Percentiles rank a stretch among this genome's conserved stretches.
Evolutionary conservation across 345 rosid species (phyloP).

Genomic region (Carallia pectinifolia): DNA sequence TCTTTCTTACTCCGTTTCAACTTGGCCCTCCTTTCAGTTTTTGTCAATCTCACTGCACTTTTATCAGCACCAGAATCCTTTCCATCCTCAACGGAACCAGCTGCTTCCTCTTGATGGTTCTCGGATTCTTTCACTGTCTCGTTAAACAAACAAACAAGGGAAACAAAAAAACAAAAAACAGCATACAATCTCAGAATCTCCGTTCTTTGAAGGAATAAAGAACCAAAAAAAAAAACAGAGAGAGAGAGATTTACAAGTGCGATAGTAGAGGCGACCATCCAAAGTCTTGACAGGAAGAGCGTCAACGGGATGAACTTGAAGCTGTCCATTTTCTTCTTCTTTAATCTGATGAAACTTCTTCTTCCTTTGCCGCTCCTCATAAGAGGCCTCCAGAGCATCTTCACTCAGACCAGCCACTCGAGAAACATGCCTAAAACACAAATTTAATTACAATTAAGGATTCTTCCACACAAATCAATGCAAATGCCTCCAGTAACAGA

Average conservation of each 20-base stretch:
- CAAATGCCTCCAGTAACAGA: too few relatives aligned
- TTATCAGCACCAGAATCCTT: slow-evolving; percentile 30
- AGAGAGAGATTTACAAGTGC: slow-evolving; percentile 37
- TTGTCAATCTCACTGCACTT: slow-evolving; percentile 45
- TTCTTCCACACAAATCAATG: too few relatives aligned
- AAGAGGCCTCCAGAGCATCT: slow-evolving; percentile 69
- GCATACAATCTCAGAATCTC: neutral
- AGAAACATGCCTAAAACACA: slow-evolving; percentile 52
- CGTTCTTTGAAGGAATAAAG: neutral
- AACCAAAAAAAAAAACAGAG: neutral
- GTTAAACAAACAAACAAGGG: neutral
- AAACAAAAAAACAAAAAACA: slow-evolving; percentile 11
- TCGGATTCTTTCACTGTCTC: slow-evolving; percentile 37
- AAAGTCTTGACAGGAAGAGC: slow-evolving; percentile 80
- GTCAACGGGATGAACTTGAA: slow-evolving; percentile 64
- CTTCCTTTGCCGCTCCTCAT: slow-evolving; percentile 57
- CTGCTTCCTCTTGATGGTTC: slow-evolving; percentile 15
- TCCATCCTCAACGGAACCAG: slow-evolving; percentile 2
- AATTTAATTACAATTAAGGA: neutral
- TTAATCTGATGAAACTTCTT: slow-evolving; percentile 27
- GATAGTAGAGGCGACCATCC: slow-evolving; percentile 70
- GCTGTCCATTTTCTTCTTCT: slow-evolving; percentile 22
- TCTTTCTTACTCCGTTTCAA: slow-evolving; percentile 73
- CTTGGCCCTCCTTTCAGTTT: slow-evolving; percentile 79
- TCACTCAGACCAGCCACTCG: slow-evolving; percentile 58